A percentile compares a stretch with the other conserved stretches of the same genome.
Conservation (phyloP, 1,284 basidiomycete species). For the Leccinum pachyderme region DNA sequence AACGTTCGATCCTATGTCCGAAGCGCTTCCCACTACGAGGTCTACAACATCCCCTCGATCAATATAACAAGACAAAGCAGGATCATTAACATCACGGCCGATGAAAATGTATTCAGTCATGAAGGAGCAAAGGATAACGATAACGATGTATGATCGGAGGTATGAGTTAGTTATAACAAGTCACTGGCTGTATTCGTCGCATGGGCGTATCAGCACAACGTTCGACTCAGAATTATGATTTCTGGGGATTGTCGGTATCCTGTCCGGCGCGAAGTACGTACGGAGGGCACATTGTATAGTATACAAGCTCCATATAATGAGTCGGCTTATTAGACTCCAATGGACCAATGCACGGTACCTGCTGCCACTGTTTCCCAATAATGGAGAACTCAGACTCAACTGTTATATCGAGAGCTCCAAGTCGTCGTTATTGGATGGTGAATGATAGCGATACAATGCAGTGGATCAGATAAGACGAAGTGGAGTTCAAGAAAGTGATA, state of each 20-base stretch:
- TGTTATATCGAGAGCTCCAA: neutral
- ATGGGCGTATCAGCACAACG: neutral
- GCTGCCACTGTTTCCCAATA: neutral
- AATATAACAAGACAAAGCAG: neutral
- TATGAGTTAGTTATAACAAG: neutral
- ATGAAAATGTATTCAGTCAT: neutral
- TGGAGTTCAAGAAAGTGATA: neutral
- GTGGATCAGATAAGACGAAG: neutral
- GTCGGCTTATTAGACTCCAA: neutral
- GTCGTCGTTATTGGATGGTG: neutral
- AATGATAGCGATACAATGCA: constrained; percentile 11
- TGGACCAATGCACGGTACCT: too few species aligned
- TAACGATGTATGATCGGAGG: neutral
- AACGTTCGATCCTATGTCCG: neutral
- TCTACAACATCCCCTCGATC: neutral
- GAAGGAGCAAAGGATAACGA: neutral
- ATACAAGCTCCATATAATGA: neutral
- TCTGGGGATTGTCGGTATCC: neutral
- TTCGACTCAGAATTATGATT: neutral
- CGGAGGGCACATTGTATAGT: neutral
- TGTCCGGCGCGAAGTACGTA: neutral
- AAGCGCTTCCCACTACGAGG: neutral
- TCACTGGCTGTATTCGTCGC: neutral
- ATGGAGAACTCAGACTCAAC: too few species aligned
- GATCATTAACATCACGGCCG: neutral